A percentile compares a stretch with the other conserved stretches of the same genome.
phyloP scores from a whole-genome alignment of 169 alveolate genomes.

The Plasmodium berghei region DNA sequence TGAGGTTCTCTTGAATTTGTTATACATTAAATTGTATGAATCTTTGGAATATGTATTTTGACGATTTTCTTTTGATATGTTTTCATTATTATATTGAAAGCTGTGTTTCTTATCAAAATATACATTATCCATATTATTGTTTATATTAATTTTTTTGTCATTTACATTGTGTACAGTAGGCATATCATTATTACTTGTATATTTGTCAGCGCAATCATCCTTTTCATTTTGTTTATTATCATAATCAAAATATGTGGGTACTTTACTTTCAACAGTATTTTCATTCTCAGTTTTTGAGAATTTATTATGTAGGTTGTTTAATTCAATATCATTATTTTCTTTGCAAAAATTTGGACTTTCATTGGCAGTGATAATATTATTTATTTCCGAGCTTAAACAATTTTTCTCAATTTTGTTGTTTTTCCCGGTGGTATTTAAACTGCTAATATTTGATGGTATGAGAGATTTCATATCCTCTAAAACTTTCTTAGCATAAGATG shows the following conservation, averaged over 20 bases:
- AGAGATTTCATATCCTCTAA: constrained; percentile 72
- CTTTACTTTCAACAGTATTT: neutral
- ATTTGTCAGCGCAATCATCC: neutral
- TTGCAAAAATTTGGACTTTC: neutral
- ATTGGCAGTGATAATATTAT: neutral
- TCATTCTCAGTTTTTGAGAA: neutral
- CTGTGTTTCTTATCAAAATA: neutral
- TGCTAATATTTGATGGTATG: constrained; percentile 43
- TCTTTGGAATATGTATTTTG: constrained; percentile 22
- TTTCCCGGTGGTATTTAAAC: neutral
- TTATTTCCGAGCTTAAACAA: neutral
- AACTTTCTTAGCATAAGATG: constrained; percentile 69
- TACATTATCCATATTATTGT: constrained; percentile 3
- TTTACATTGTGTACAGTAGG: too few species aligned
- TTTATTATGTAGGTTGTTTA: neutral
- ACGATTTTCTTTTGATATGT: constrained; percentile 20
- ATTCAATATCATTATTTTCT: neutral
- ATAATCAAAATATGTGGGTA: neutral
- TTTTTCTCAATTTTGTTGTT: neutral
- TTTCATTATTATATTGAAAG: constrained; percentile 24
- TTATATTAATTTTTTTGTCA: neutral
- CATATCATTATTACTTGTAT: too few species aligned
- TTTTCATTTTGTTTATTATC: constrained; percentile 1
- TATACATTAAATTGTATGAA: constrained; percentile 10
- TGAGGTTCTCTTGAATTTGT: constrained; percentile 3